phyloP scores from a whole-genome alignment of 2,329 filamentous ascomycete genomes.

The Monosporascus sp. region DNA sequence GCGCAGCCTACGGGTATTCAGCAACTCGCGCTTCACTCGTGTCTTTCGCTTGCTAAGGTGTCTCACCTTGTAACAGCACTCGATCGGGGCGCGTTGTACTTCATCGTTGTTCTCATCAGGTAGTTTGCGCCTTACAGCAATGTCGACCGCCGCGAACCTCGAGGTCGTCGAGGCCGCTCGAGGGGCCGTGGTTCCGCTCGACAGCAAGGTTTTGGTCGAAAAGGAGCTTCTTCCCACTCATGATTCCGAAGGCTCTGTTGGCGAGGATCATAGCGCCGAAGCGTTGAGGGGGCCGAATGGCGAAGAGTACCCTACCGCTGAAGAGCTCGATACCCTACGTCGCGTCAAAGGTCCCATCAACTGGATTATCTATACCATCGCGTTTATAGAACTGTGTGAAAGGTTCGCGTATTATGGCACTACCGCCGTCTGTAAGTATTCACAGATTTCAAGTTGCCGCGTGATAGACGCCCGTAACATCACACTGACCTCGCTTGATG shows the following conservation, averaged over 20 bases:
- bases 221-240: conserved; percentile 1
- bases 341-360: conserved; percentile 50
- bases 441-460: neutral
- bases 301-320: conserved; percentile 45
- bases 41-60: no score
- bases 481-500: conserved; percentile 21
- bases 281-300: conserved; percentile 21
- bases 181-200: conserved; percentile 1
- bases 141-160: conserved; percentile 14
- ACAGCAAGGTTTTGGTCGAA: conserved; percentile 8
- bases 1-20: no score
- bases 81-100: no score
- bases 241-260: conserved; percentile 8
- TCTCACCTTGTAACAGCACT: no score
- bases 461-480: neutral
- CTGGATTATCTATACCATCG: conserved; percentile 52
- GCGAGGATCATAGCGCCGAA: conserved; percentile 5
- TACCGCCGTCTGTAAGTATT: conserved; percentile 49
- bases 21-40: no score
- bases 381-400: conserved; percentile 60
- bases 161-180: conserved; percentile 11
- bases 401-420: conserved; percentile 62
- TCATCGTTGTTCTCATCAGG: neutral
- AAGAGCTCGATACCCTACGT: conserved; percentile 46
- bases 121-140: neutral